These are phyloP conservation scores for Aphanomyces stellatus DNA, from an alignment of 352 stramenopile species.

Conservation along the genomic window DNA sequence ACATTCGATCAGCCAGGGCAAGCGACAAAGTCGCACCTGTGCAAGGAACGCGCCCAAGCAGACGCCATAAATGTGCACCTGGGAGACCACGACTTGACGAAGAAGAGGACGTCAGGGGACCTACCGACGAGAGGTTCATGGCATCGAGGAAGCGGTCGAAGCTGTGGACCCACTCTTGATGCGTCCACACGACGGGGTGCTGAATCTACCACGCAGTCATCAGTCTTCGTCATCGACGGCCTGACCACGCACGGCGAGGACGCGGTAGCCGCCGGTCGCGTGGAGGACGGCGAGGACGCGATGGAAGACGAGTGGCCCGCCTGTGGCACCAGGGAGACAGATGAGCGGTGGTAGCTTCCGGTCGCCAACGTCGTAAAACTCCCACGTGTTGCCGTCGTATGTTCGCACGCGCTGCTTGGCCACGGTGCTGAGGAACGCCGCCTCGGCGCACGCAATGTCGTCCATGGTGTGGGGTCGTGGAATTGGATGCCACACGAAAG, in stretches of 20 bases:
- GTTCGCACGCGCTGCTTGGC: constrained; percentile 61
- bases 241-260: constrained; percentile 37
- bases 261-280: constrained; percentile 47
- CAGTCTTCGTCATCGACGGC: too few species aligned
- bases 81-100: too few species aligned
- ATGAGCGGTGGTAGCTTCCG: constrained; percentile 37
- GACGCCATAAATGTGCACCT: constrained; percentile 62
- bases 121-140: constrained; percentile 37
- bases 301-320: constrained; percentile 49
- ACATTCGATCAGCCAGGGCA: not conserved
- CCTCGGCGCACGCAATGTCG: constrained; percentile 27
- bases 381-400: constrained; percentile 68
- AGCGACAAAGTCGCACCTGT: constrained; percentile 29
- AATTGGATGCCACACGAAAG: not conserved
- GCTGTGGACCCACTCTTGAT: constrained; percentile 74
- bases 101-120: too few species aligned
- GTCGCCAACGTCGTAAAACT: constrained; percentile 63
- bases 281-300: constrained; percentile 37
- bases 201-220: too few species aligned
- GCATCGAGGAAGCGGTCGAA: constrained; percentile 72
- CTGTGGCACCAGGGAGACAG: constrained; percentile 51
- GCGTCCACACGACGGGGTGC: constrained; percentile 61
- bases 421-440: constrained; percentile 47
- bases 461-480: not conserved
- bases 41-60: constrained; percentile 61